Base-by-base conservation (phyloP, 2,329 filamentous ascomycete species). In the Cryphonectria radicalis region DNA sequence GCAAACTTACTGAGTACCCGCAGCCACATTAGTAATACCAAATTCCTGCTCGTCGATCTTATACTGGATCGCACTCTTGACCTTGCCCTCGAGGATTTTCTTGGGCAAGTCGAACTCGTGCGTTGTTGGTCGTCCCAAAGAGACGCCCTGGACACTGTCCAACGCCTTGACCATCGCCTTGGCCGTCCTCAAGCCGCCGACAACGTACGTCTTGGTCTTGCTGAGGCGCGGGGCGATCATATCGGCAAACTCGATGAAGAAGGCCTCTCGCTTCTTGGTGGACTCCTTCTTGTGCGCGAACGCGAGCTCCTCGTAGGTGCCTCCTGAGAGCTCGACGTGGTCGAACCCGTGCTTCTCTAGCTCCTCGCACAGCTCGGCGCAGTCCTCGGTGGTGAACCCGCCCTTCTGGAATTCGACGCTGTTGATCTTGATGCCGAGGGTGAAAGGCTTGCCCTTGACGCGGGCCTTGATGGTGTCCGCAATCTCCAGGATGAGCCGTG, bases 401-500 rank as follows among this genome's bases (percentile, higher is more conserved):
- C 83, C 82, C 22, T 83, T 82, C 74, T 87, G 84, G 78, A 87
- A 87, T 75, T 88, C 86, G 63, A 87, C 85, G n/a, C 80, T 82
- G 81, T 89, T 89, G 74, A 90, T 80, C 80, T 90, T 90, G 79
- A 90, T 87, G 62, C 84, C 82, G 14, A 89, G 74, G 75, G 88
- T 86, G 76, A 78, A 84, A 69, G 74, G 74, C 35, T 76, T 72
- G 17, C 73, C 66, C 37, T 78, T 76, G 32, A 81, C 77, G 1
- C 75, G 76, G 3, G 68, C 75, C 62, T 79, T 79, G 68, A 83
- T 78, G n/a, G 78, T 78, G 37, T 80, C 78, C 6, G 81, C 81
- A 65, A 87, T 82, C 73, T 86, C 84, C 22, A 84, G 75, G 28
- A 85, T 82, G 35, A 87, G 72, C 4, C 84, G 81, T 69, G 82